phyloP scores from a whole-genome alignment of 2,329 filamentous ascomycete species.

The Sclerotinia nivalis region DNA sequence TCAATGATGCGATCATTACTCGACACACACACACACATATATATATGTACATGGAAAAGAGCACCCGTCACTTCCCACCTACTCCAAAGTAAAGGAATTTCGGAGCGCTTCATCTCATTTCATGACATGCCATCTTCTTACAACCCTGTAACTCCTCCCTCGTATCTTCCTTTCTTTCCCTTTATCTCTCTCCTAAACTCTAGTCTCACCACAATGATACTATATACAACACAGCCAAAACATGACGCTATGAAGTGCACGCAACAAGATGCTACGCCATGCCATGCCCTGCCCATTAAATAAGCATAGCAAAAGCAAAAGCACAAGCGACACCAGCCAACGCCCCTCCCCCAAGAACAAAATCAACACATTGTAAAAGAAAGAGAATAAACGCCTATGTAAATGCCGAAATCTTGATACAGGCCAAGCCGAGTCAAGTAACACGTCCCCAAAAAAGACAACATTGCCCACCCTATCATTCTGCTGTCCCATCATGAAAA shows the following conservation, averaged over 20 bases:
- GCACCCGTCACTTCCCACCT: not conserved
- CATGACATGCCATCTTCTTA: not conserved
- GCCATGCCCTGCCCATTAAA: not conserved
- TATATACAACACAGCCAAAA: not conserved
- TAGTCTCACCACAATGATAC: not conserved
- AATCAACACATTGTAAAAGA: not conserved
- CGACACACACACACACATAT: conserved; percentile 5
- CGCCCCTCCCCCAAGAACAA: conserved; percentile 4
- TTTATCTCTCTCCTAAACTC: not conserved
- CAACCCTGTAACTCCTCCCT: not conserved
- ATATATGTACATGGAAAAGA: conserved; percentile 9
- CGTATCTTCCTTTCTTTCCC: not conserved
- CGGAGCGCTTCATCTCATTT: not conserved
- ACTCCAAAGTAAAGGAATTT: not conserved
- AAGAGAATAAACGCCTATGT: conserved; percentile 12
- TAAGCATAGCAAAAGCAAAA: not conserved
- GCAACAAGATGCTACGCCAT: not conserved
- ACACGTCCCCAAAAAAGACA: conserved; percentile 3
- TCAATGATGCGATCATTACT: conserved; percentile 4
- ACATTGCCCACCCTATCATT: conserved; percentile 1
- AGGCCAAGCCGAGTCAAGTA: not conserved
- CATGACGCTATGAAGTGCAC: not conserved
- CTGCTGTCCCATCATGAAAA: not conserved
- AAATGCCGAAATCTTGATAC: not conserved
- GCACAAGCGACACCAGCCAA: not conserved